Evolutionary conservation across 352 stramenopile species (phyloP), one percentile per base, ranked within the genome.

Genomic region (Phytophthora capsici): DNA sequence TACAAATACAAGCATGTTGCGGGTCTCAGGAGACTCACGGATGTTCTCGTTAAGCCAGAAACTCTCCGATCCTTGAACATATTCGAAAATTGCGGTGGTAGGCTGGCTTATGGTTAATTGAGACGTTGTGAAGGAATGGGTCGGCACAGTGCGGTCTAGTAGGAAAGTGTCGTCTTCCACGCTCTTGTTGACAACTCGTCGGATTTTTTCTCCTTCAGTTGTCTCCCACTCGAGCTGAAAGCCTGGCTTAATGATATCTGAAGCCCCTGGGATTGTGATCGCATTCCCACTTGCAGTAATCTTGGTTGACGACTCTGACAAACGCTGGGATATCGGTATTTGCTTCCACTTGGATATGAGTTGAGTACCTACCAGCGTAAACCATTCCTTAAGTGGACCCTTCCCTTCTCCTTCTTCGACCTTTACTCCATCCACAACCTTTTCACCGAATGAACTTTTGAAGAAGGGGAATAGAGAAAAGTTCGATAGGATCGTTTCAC

Each of bases 371-470:
- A 93, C 43, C 0, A 93, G 53, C 8, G 57, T 51, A 54, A 90
- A 84, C 85, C 85, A 93, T 63, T 93, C 85, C 45, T 91, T 93
- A 12, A 93, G 41, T 8, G 84, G 84, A 1, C 82, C 84, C 52
- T 81, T 86, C 9, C 84, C 84, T 77, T 93, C 84, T 30, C 85
- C 82, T 78, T 93, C 85, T 71, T 93, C 85, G 6, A 93, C 82
- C 13, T 48, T 66, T 13, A 78, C 48, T 6, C 73, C 75, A 49
- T 89, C 67, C 6, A 93, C 81, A 10, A 81, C 16, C 32, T 91
- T 93, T 57, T 91, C 84, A 10, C 85, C 81, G 34, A 87, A 93
- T n/a, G 72, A 67, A 26, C 77, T 88, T 61, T 77, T 67, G 50
- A 89, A 90, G 43, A 90, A 91, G 5, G 81, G 83, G 45, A 76